Conservation (phyloP, 805 yeast genomes). For the Starmerella bombi region DNA sequence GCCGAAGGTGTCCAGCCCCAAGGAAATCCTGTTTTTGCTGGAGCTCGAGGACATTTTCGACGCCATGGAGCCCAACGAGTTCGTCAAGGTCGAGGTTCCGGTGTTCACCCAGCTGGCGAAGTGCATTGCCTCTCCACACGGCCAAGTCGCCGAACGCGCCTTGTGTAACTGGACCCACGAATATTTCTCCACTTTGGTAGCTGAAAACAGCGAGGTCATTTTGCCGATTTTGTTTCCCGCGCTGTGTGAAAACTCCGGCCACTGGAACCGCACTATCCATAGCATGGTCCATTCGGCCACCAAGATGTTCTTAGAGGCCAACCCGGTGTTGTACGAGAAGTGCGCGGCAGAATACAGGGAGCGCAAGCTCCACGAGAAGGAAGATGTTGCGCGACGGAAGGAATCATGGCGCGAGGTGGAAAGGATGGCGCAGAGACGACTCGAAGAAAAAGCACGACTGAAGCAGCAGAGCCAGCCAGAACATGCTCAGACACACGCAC, state of each 20-base stretch:
- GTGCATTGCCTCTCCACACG: conserved; percentile 89
- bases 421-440: conserved; percentile 14
- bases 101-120: conserved; percentile 85
- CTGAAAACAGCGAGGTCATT: conserved; percentile 78
- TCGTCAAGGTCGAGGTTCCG: conserved; percentile 82
- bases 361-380: conserved; percentile 49
- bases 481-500: background rate
- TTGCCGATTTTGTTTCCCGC: conserved; percentile 86
- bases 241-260: conserved; percentile 64
- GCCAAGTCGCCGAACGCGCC: conserved; percentile 94
- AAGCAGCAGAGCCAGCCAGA: conserved; percentile 1
- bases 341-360: conserved; percentile 79
- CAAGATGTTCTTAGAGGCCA: conserved; percentile 83
- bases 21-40: conserved; percentile 89
- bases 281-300: conserved; percentile 82
- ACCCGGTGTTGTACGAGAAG: conserved; percentile 80
- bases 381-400: conserved; percentile 47
- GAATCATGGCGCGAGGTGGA: conserved; percentile 34
- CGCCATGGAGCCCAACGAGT: conserved; percentile 87
- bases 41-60: conserved; percentile 96
- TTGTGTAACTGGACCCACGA: conserved; percentile 91
- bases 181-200: conserved; percentile 75
- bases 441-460: conserved; percentile 1
- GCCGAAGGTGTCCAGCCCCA: conserved; percentile 93
- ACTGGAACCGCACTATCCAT: conserved; percentile 92